Conservation (phyloP, 2,329 filamentous ascomycete genomes). For the Fusarium subglutinans region DNA sequence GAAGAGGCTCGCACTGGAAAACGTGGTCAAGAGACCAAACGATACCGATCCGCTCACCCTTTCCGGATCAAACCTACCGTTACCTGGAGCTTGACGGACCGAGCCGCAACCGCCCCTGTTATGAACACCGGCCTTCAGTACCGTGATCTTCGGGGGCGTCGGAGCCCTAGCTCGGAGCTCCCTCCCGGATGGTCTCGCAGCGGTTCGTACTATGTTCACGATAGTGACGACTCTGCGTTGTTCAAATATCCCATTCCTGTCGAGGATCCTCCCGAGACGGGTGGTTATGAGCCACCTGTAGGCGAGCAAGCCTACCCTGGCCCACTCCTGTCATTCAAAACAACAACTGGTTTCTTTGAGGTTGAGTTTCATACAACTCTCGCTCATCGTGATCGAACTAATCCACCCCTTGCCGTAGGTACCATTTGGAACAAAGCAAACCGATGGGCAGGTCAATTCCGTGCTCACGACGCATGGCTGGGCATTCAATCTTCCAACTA, state of each 20-base stretch:
- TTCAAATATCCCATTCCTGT: constrained; percentile 57
- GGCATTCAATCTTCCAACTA: constrained; percentile 58
- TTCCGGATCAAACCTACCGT: constrained; percentile 53
- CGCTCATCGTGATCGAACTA: constrained; percentile 47
- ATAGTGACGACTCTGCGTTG: constrained; percentile 50
- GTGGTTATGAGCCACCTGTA: constrained; percentile 43
- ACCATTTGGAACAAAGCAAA: constrained; percentile 51
- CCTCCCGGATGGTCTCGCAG: constrained; percentile 53
- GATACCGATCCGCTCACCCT: constrained; percentile 49
- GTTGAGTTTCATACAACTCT: constrained; percentile 52
- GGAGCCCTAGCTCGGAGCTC: constrained; percentile 43
- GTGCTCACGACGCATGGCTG: constrained; percentile 57
- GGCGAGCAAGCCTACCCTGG: constrained; percentile 49
- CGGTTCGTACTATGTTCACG: constrained; percentile 51
- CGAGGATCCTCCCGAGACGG: constrained; percentile 45
- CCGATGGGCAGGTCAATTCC: constrained; percentile 54
- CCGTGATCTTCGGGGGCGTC: constrained; percentile 51
- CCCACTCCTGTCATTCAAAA: constrained; percentile 52
- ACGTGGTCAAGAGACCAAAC: constrained; percentile 45
- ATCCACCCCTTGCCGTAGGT: constrained; percentile 54
- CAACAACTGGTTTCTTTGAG: constrained; percentile 52
- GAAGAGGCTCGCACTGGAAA: constrained; percentile 48
- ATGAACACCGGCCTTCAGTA: constrained; percentile 51
- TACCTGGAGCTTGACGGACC: constrained; percentile 53
- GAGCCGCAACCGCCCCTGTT: constrained; percentile 47